Base-by-base conservation (phyloP, 2,329 filamentous ascomycete genomes). In the Talaromyces sp. region DNA sequence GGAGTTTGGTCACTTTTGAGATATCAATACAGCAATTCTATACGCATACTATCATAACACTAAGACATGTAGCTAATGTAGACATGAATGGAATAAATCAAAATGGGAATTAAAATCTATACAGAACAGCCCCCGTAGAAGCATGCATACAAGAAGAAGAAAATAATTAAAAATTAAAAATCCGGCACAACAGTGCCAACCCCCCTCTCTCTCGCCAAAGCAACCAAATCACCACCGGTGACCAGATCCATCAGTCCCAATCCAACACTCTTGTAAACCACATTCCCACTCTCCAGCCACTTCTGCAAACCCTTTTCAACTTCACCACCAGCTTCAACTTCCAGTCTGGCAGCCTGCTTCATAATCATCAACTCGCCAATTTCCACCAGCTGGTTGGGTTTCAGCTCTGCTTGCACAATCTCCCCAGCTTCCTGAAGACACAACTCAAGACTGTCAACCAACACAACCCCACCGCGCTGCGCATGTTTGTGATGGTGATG, bases 381-480 rank as follows among this genome's bases (percentile, higher is more conserved):
- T 74, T 97, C 94, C 0, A 96, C 90, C 3, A 97, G 83, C 68
- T 96, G 89, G 53, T 87, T 83, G 0, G 90, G 87, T 27, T 82
- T 81, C 31, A 97, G 79, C 0, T 87, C 87, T 0, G 91, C 91
- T 66, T 91, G 86, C 9, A 96, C 89, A 55, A 98, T 81, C 78
- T 98, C 94, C 0, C 94, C 94, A 0, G 93, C 90, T 72, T 96
- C 91, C 68, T 88, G 87, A 51, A 96, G 73, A 53, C 89, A 92
- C 0, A 90, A 90, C 31, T 91, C 88, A 0, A 96, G 81, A 9
- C 89, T 93, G 70, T 88, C 84, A 2, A 87, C 85, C 4, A 88
- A 77, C 1, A 89, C 75, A 0, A 87, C 82, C 0, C 86, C 84
- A 4, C 86, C 86, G 60, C 85, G 79, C 28, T 80, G 73, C 16